phyloP scores from a whole-genome alignment of 345 rosid genomes.

The Toxicodendron radicans region DNA sequence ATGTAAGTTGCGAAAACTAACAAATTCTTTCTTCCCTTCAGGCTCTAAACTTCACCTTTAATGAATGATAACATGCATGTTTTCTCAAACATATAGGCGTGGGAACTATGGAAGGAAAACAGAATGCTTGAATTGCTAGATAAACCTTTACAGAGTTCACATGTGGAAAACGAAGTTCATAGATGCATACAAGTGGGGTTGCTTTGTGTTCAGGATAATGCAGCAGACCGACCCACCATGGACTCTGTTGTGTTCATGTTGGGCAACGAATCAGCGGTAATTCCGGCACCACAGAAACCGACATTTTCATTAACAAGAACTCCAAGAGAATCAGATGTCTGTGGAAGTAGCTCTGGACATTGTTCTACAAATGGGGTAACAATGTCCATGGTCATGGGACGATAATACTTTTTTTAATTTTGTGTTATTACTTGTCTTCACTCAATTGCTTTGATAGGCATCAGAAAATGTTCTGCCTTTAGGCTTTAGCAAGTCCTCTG shows the following conservation, averaged over 20 bases:
- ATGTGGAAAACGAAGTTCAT: not conserved
- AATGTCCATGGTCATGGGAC: constrained; percentile 5
- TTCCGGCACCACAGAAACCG: constrained; percentile 29
- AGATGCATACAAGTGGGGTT: constrained; percentile 11
- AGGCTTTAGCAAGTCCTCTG: too few species aligned
- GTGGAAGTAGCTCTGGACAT: not conserved
- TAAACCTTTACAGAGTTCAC: not conserved
- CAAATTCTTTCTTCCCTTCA: not conserved
- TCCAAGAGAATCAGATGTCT: not conserved
- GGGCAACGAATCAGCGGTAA: constrained; percentile 20
- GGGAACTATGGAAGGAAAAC: constrained; percentile 31
- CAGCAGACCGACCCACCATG: constrained; percentile 33
- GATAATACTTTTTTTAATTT: not conserved
- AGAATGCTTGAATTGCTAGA: constrained; percentile 21
- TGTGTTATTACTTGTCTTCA: not conserved
- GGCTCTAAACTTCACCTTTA: not conserved
- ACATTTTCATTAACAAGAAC: constrained; percentile 24
- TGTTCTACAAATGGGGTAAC: constrained; percentile 17
- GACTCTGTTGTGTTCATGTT: constrained; percentile 25
- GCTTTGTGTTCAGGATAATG: constrained; percentile 32
- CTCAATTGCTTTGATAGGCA: not conserved
- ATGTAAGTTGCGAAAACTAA: constrained; percentile 20
- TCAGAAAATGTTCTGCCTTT: too few species aligned
- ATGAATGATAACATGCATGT: not conserved
- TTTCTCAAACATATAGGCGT: constrained; percentile 22